Evolutionary conservation across 2,329 filamentous ascomycete genomes (phyloP).

Genomic region (Sporothrix humicola): DNA sequence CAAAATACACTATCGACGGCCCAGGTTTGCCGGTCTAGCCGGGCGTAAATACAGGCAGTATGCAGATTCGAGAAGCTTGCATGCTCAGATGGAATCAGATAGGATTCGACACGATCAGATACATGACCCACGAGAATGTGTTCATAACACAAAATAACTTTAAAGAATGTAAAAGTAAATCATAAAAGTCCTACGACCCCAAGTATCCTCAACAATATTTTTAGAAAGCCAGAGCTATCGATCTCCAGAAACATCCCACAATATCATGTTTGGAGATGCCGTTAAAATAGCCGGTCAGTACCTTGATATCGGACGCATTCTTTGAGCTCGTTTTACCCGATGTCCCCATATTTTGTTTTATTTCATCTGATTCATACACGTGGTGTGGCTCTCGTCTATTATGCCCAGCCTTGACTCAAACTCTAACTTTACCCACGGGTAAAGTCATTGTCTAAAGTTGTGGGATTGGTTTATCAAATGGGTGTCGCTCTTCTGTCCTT

Average conservation of each 20-base stretch:
- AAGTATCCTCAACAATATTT: too few relatives aligned
- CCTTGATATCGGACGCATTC: neutral
- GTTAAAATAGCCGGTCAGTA: constrained; percentile 1
- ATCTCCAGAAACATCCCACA: neutral
- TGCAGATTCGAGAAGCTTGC: too few relatives aligned
- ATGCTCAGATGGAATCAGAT: neutral
- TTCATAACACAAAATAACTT: too few relatives aligned
- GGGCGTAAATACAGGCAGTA: neutral
- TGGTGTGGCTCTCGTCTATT: too few relatives aligned
- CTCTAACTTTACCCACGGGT: too few relatives aligned
- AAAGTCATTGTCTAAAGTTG: too few relatives aligned
- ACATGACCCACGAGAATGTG: neutral
- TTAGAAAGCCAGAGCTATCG: neutral
- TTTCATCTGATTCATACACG: neutral
- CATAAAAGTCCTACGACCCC: too few relatives aligned
- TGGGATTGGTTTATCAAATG: too few relatives aligned
- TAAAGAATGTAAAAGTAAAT: too few relatives aligned
- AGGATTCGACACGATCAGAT: neutral
- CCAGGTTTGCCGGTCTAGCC: constrained; percentile 9
- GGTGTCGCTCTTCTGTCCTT: too few relatives aligned
- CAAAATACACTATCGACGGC: neutral
- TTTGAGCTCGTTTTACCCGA: constrained; percentile 2
- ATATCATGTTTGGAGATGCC: neutral
- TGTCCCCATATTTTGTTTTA: neutral
- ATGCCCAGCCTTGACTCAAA: too few relatives aligned